Evolutionary conservation across 148 eudicot species (phyloP), one percentile per base, ranked within the genome.

Genomic region (Nepenthes gracilis): DNA sequence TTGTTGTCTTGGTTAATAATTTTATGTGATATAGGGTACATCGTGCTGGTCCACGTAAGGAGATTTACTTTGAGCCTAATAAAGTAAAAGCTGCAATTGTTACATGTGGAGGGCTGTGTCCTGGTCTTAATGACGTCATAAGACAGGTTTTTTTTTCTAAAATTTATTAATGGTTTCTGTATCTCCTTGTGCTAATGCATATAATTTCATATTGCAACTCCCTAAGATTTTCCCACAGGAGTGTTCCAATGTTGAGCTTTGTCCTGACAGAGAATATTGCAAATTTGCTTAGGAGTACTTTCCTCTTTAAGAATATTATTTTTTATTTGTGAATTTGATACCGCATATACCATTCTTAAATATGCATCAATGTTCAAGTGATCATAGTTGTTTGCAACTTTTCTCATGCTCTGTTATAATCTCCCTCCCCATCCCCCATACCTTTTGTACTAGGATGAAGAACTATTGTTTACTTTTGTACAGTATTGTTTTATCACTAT

Each of bases 51-150:
- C 82, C 82, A 55, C 79, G 82, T 48, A 72, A 75, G 69, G 71
- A 78, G 47, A 72, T 78, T 49, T 75, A 71, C 59, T 78, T 75
- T 63, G 82, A 78, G n/a, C 79, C 79, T 36, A 75, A 57, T 59
- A 67, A 78, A 65, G 82, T 78, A 47, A 78, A 69, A 66, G 82
- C 82, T 40, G 82, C 76, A 11, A 78, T 78, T 38, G 77, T 78
- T 13, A 78, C 82, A 35, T 78, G 82, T 78, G 82, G 82, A 35
- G 82, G 82, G 35, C 79, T 78, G 36, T 78, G 82, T 72, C 82
- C 82, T 34, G 82, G 82, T 59, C 79, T 78, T 53, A 78, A 78
- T 75, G 79, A 75, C 69, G 82, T 78, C 55, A 78, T 78, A 43
- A 75, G 82, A 72, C 79, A 78, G 82, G 82, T 78, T 58, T 62